A percentile compares a stretch with the other conserved stretches of the same genome.
Evolutionary conservation across 768 basidiomycete species (phyloP).

Genomic region (Russula earlei): DNA sequence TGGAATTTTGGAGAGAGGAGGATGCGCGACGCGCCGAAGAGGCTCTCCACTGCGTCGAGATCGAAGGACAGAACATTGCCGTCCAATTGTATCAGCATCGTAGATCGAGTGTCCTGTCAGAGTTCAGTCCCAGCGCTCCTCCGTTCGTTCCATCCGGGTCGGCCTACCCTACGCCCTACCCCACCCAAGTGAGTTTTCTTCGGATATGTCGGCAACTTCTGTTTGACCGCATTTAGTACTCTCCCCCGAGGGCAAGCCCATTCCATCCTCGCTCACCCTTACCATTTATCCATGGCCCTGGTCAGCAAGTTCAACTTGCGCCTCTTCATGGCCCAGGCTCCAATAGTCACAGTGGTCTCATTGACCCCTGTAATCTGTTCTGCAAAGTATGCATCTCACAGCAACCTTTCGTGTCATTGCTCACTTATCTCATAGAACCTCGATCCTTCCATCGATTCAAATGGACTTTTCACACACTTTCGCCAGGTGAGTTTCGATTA

Average conservation of each 20-base stretch:
- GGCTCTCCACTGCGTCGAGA: constrained; percentile 73
- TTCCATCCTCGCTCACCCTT: constrained; percentile 34
- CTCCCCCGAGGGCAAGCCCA: constrained; percentile 50
- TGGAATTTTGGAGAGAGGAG: constrained; percentile 84
- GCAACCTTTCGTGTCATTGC: constrained; percentile 5
- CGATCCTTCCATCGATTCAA: constrained; percentile 77
- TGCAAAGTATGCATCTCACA: constrained; percentile 51
- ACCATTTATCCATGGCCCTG: constrained; percentile 75
- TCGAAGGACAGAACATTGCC: constrained; percentile 78
- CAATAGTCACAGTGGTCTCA: constrained; percentile 74
- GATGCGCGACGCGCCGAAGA: constrained; percentile 73
- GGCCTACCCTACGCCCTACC: constrained; percentile 43
- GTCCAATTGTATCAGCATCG: constrained; percentile 71
- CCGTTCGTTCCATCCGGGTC: constrained; percentile 66
- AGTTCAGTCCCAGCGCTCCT: constrained; percentile 67
- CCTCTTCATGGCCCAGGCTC: constrained; percentile 69
- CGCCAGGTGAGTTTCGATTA: constrained; percentile 44
- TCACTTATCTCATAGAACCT: constrained; percentile 50
- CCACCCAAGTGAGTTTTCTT: constrained; percentile 40
- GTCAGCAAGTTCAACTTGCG: constrained; percentile 82
- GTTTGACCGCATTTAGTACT: constrained; percentile 41
- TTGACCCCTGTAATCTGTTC: constrained; percentile 86
- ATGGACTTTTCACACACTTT: constrained; percentile 76
- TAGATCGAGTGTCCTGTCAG: constrained; percentile 43
- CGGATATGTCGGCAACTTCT: neutral